A percentile compares a stretch with the other conserved stretches of the same genome.
Conservation (phyloP, 257 asterid genomes). For the Solanum okadae region DNA sequence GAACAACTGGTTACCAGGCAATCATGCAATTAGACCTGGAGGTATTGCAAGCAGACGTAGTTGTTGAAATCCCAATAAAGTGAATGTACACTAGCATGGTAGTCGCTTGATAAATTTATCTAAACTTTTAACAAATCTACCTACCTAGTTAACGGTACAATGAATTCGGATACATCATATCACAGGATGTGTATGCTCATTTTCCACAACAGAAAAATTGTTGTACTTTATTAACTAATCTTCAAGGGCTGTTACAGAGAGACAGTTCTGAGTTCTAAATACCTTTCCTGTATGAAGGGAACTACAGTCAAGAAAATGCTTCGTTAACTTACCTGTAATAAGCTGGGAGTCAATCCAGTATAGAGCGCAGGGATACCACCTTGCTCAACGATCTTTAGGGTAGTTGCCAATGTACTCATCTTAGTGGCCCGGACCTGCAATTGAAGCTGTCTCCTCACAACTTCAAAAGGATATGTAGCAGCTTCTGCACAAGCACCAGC, state of each 20-base stretch:
- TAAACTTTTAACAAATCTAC: background rate
- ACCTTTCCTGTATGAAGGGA: background rate
- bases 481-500: constrained; percentile 98
- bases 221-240: background rate
- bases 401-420: constrained; percentile 75
- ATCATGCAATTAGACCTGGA: background rate
- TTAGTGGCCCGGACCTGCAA: constrained; percentile 77
- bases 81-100: background rate
- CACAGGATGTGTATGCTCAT: background rate
- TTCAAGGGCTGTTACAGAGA: background rate
- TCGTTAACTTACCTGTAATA: constrained; percentile 56
- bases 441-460: constrained; percentile 94
- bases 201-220: background rate
- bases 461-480: constrained; percentile 97
- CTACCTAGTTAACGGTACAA: background rate
- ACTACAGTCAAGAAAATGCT: background rate
- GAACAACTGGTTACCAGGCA: background rate
- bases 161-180: background rate
- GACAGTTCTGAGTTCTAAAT: background rate
- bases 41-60: background rate
- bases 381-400: constrained; percentile 64
- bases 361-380: constrained; percentile 91
- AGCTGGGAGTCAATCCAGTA: constrained; percentile 86
- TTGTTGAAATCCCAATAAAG: background rate
- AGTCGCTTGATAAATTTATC: background rate